Base-by-base conservation (phyloP, 164 flowering plant species). In the Berberis vulgaris region DNA sequence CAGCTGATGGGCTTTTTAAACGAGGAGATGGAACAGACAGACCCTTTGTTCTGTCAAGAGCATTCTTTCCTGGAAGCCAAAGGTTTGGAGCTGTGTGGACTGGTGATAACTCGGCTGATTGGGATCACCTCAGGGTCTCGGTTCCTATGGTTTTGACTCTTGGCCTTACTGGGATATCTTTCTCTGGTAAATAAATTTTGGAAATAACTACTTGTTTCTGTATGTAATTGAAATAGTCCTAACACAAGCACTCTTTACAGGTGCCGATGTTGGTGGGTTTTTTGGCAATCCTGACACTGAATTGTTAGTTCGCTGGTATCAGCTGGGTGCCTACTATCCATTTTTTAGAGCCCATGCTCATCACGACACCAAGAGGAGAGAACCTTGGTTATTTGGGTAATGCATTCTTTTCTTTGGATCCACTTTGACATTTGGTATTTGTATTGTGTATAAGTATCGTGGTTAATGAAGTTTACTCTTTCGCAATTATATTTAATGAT, bases 231-330 rank as follows among this genome's bases (percentile, higher is more conserved):
- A 42, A 43, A 50, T 7, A 8, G 4, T 41, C 49, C 41, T 69
- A 3, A 52, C 71, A 7, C 64, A 43, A 9, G 9, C 12, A 10
- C 70, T 59, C 52, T 63, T 53, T 47, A 42, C 71, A 95, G 99
- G 99, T 77, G 99, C 98, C 26, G 99, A 95, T 84, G 81, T 95
- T 80, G 99, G 98, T 77, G 99, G 99, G 2, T 95, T 83, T 73
- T 95, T 95, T 72, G 98, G 99, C 50, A 91, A 91, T 66, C 97
- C 97, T 68, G 97, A 91, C 61, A 71, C 89, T 46, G 99, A 91
- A 78, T 67, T 95, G 69, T 77, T 95, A 61, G 89, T 91, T 63
- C 97, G 99, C 40, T 95, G 99, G 99, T 95, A 91, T 75, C 99
- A 95, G 67, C 73, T 95, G 41, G 99, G 97, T 76, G 94, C 98